phyloP scores from a whole-genome alignment of 345 rosid species.

The Schrenkiella parvula region DNA sequence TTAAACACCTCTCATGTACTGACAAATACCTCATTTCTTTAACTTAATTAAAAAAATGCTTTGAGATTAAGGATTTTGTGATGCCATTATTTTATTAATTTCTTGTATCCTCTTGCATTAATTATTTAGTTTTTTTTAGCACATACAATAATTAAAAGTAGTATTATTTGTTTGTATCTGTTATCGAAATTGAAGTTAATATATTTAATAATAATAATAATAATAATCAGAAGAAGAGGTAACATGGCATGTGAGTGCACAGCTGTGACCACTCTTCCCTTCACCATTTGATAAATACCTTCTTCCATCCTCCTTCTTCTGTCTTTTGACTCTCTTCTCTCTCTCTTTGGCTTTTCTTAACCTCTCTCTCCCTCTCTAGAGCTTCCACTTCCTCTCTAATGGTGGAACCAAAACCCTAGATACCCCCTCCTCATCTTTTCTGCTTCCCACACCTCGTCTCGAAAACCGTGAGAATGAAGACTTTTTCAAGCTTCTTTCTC shows the following conservation, averaged over 20 bases:
- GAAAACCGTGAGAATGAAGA: conserved; percentile 17
- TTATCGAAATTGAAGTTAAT: conserved; percentile 19
- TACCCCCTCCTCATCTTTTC: conserved; percentile 6
- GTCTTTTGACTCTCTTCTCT: conserved; percentile 43
- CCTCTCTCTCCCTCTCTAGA: conserved; percentile 20
- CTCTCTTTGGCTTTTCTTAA: conserved; percentile 9
- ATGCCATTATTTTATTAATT: background rate
- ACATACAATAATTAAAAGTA: conserved; percentile 28
- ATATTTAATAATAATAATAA: background rate
- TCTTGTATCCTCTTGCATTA: conserved; percentile 10
- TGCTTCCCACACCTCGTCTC: background rate
- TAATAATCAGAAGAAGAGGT: conserved; percentile 35
- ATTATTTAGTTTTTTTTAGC: background rate
- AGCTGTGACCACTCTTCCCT: conserved; percentile 65
- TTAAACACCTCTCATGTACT: conserved; percentile 33
- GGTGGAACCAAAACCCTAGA: conserved; percentile 46
- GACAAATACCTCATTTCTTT: conserved; percentile 33
- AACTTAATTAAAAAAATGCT: background rate
- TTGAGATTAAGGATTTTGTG: conserved; percentile 11
- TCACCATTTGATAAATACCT: conserved; percentile 60
- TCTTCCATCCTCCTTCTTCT: conserved; percentile 36
- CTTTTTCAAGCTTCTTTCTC: conserved; percentile 29
- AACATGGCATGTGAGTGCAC: conserved; percentile 92
- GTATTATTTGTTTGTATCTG: conserved; percentile 36
- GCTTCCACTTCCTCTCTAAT: conserved; percentile 41